Conservation (phyloP, 805 yeast species). For the Lachancea fermentati region DNA sequence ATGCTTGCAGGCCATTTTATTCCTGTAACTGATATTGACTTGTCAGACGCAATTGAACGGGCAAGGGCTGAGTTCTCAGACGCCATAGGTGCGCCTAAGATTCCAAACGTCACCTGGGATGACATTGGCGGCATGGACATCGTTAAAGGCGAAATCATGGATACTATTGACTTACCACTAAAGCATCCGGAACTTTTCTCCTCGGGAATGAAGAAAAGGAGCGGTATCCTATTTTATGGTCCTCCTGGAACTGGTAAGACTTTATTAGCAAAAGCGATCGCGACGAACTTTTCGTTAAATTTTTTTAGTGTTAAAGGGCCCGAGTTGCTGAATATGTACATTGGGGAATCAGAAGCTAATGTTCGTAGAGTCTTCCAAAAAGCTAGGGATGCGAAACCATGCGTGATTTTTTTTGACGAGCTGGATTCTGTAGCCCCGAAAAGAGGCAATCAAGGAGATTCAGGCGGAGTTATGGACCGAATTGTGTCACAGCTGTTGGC, state of each 20-base stretch:
- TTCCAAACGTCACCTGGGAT: constrained; percentile 93
- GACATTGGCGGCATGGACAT: constrained; percentile 93
- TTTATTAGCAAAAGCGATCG: constrained; percentile 91
- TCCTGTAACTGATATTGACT: constrained; percentile 48
- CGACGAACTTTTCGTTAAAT: constrained; percentile 88
- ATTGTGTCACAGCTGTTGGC: constrained; percentile 93
- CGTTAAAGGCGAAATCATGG: constrained; percentile 88
- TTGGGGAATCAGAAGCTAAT: constrained; percentile 97
- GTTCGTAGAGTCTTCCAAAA: constrained; percentile 89
- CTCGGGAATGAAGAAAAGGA: constrained; percentile 85
- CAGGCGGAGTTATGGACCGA: constrained; percentile 99
- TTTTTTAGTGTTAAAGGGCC: constrained; percentile 98
- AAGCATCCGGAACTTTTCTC: constrained; percentile 87
- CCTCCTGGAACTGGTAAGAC: constrained; percentile 99
- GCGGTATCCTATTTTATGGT: constrained; percentile 92
- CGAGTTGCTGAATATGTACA: constrained; percentile 92
- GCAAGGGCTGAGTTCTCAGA: constrained; percentile 88
- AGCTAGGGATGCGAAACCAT: constrained; percentile 95
- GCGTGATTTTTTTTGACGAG: constrained; percentile 96
- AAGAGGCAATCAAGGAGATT: constrained; percentile 97
- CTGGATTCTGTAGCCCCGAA: constrained; percentile 97
- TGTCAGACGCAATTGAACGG: constrained; percentile 58
- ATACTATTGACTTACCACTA: constrained; percentile 93
- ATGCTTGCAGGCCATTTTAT: constrained; percentile 20
- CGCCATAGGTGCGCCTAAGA: constrained; percentile 93